A percentile compares a stretch with the other conserved stretches of the same genome.
These are phyloP conservation scores for Diutina pseudorugosa DNA, from an alignment of 1,139 yeast genomes.

Conservation along the genomic window DNA sequence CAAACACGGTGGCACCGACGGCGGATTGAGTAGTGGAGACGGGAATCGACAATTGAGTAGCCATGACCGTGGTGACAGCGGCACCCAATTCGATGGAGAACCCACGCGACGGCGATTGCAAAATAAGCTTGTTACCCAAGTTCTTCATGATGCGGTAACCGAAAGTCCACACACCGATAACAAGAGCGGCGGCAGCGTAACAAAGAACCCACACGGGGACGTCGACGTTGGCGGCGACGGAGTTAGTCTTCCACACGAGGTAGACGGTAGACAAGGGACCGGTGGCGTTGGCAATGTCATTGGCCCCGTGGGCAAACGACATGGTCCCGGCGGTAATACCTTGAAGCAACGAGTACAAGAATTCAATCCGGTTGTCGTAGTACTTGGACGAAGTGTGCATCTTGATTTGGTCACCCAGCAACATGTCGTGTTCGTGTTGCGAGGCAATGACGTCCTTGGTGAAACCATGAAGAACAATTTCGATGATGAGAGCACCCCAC, in stretches of 20 bases:
- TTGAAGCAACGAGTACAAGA: conserved; percentile 57
- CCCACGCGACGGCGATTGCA: conserved; percentile 77
- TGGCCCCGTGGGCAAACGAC: conserved; percentile 78
- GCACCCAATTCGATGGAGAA: conserved; percentile 71
- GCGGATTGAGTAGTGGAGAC: conserved; percentile 72
- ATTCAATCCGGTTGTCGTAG: conserved; percentile 64
- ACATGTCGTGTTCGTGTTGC: conserved; percentile 26
- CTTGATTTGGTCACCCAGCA: conserved; percentile 30
- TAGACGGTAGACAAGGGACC: conserved; percentile 66
- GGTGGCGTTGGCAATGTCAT: conserved; percentile 69
- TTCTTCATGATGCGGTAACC: conserved; percentile 64
- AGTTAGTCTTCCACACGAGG: conserved; percentile 43
- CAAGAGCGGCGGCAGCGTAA: conserved; percentile 57
- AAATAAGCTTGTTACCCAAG: conserved; percentile 63
- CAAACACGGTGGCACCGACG: conserved; percentile 70
- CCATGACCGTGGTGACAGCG: conserved; percentile 65
- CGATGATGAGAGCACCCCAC: conserved; percentile 42
- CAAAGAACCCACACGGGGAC: conserved; percentile 58
- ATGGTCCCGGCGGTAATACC: conserved; percentile 67
- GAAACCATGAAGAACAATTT: conserved; percentile 47
- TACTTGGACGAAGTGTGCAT: conserved; percentile 50
- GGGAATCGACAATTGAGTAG: conserved; percentile 64
- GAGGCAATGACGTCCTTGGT: conserved; percentile 47
- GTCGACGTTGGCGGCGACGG: conserved; percentile 43
- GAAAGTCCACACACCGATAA: conserved; percentile 59